Evolutionary conservation across 163 green algal genomes (phyloP), one percentile per base, ranked within the genome.

Genomic region (Chloroidium sp.): DNA sequence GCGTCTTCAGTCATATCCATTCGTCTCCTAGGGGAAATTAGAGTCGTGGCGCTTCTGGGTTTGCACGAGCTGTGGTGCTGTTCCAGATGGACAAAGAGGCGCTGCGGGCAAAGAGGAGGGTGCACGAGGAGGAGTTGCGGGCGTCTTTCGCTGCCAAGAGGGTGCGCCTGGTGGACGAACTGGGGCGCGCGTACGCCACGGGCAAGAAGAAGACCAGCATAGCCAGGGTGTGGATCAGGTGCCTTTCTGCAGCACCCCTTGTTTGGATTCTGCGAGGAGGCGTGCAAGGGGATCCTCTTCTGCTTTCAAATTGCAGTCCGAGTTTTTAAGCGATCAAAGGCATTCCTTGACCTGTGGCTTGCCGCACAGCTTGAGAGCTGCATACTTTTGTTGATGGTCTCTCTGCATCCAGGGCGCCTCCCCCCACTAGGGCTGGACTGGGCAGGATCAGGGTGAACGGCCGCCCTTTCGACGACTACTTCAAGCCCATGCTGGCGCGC

Each of bases 381-480:
- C 36, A 36, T 36, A 36, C 36, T 36, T 36, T 36, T 36, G 36
- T 36, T 36, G 36, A 36, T 36, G 36, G 36, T 36, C 36, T 36
- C 36, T 36, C 36, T 36, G 36, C 36, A 36, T 36, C 36, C 36
- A 36, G 36, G 36, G 36, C 36, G 36, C 36, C 36, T 36, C 36
- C 36, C 36, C 36, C 36, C 36, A 10, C 64, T 72, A 76, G 72
- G 13, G 4, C 13, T 57, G 84, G 84, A 14, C 68, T 57, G 62
- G 93, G 93, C 13, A 78, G 84, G 61, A 86, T 98, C 2, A 85
- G 88, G 3, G 85, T 98, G 59, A 98, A 98, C 84, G 81, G 86
- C 62, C 80, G 82, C 57, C 87, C 88, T 1, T 81, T 94, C 1
- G 90, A 95, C 81, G 75, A 82, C 0, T 96, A 97, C 87, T 98